Conservation (phyloP, 192 early-diverging fungal genomes). For the Obelidium mucronatum region DNA sequence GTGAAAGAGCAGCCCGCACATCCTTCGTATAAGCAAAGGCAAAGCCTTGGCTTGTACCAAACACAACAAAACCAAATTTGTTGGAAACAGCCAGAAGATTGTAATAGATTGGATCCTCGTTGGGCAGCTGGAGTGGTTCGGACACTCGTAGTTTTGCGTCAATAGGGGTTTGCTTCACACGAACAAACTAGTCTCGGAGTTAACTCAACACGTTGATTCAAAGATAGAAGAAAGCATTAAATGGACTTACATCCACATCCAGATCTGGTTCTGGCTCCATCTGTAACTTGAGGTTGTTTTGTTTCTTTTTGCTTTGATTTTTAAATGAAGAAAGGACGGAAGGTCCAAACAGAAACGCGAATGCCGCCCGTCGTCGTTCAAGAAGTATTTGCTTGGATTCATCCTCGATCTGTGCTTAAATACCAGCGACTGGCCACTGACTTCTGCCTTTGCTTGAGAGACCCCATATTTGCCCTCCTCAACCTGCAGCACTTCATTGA, state of each 20-base stretch:
- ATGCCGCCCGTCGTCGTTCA: constrained; percentile 7
- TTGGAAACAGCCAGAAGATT: neutral
- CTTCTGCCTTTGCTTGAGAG: neutral
- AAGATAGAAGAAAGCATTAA: no score
- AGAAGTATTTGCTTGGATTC: constrained; percentile 25
- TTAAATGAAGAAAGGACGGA: no score
- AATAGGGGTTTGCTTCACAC: neutral
- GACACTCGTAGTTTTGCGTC: neutral
- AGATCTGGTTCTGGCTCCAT: no score
- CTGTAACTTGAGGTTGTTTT: no score
- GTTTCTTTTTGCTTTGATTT: constrained; percentile 1
- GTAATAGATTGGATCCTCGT: neutral
- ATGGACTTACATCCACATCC: no score
- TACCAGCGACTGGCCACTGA: neutral
- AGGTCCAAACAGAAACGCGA: neutral
- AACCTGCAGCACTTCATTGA: neutral
- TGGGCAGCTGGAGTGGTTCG: neutral
- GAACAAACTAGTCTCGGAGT: no score
- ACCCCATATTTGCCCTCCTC: constrained; percentile 17
- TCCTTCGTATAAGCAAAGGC: neutral
- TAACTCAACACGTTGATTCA: no score
- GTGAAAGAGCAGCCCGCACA: neutral
- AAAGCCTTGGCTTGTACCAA: neutral
- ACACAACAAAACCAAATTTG: constrained; percentile 15
- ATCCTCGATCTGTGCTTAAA: neutral